These are phyloP conservation scores for Fusarium domesticum DNA, from an alignment of 2,329 filamentous ascomycete species.

Conservation along the genomic window DNA sequence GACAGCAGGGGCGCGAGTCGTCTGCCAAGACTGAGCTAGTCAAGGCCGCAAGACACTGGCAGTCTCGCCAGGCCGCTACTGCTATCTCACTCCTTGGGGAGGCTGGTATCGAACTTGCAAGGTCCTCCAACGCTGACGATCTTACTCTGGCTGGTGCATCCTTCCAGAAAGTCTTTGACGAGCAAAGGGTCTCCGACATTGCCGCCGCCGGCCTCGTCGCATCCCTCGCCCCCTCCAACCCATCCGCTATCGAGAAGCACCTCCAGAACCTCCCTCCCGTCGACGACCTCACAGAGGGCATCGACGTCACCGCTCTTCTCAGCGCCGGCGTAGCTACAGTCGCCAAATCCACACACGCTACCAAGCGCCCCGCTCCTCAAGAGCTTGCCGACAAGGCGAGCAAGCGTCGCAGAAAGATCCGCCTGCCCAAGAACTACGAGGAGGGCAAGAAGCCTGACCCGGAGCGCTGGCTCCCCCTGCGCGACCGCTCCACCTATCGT, in stretches of 20 bases:
- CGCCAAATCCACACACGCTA: constrained; percentile 37
- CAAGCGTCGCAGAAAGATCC: constrained; percentile 58
- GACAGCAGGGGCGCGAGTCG: constrained; percentile 67
- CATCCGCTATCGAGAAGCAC: constrained; percentile 53
- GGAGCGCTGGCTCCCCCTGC: constrained; percentile 88
- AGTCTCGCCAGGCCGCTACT: constrained; percentile 47
- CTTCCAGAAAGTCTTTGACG: constrained; percentile 67
- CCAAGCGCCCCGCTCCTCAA: constrained; percentile 48
- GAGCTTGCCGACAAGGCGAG: constrained; percentile 41
- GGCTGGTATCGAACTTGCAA: constrained; percentile 78
- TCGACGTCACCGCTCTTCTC: constrained; percentile 63
- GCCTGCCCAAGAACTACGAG: constrained; percentile 71
- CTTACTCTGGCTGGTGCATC: constrained; percentile 70
- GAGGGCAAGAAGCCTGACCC: constrained; percentile 78
- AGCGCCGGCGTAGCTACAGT: constrained; percentile 57
- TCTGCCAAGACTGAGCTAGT: constrained; percentile 71
- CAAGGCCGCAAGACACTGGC: constrained; percentile 81
- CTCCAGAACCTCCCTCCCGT: constrained; percentile 59
- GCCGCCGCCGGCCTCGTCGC: constrained; percentile 84
- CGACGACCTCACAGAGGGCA: constrained; percentile 56
- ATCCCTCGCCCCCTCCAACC: constrained; percentile 64
- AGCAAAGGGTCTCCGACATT: constrained; percentile 64
- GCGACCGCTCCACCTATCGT: constrained; percentile 82
- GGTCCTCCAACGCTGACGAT: constrained; percentile 68
- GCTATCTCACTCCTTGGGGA: constrained; percentile 70